Base-by-base conservation (phyloP, 1,284 basidiomycete species). In the Filobasidium uniguttulatum region DNA sequence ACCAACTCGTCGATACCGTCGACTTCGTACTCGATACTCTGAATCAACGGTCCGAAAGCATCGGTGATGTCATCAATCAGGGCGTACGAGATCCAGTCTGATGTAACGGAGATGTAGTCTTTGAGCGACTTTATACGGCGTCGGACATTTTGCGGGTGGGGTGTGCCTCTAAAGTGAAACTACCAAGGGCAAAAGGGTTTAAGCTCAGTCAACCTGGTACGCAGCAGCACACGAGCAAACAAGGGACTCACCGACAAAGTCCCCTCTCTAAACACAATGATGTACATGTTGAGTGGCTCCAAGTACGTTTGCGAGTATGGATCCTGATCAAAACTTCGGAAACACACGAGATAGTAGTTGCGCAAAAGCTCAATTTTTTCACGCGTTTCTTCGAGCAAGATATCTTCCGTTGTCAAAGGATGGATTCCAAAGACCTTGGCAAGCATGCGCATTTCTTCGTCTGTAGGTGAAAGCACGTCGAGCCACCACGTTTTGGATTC, bases 31-130 rank as follows among this genome's bases (percentile, higher is more conserved):
- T 99, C 94, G 68, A 98, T 99, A 62, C 83, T 82, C 68, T 97
- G 94, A 61, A 99, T 98, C 49, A 99, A 77, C 14, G 94, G 94
- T 1, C 93, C 94, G 68, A 99, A 99, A 3, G 91, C 93, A 68
- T 99, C 94, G 49, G 94, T 98, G 64, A 99, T 98, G 71, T 99
- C 94, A 71, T 99, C 94, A 64, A 99, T 98, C 53, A 99, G 80
- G 15, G 94, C 94, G 62, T 99, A 99, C 12, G 91, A 97, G 60
- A 99, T 98, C 94, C 94, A 99, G 71, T 99, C 94, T 3, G 90
- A 94, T 0, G 94, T 97, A 59, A 98, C 94, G 56, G 80, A 85
- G 70, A 99, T 98, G 72, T 97, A 98, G 73, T 98, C 94, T 66
- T 94, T 96, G 56, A 99, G 83, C 68, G 98, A 94, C 72, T 97